These are phyloP conservation scores for Epichloe baconii DNA, from an alignment of 2,329 filamentous ascomycete species.

Conservation along the genomic window DNA sequence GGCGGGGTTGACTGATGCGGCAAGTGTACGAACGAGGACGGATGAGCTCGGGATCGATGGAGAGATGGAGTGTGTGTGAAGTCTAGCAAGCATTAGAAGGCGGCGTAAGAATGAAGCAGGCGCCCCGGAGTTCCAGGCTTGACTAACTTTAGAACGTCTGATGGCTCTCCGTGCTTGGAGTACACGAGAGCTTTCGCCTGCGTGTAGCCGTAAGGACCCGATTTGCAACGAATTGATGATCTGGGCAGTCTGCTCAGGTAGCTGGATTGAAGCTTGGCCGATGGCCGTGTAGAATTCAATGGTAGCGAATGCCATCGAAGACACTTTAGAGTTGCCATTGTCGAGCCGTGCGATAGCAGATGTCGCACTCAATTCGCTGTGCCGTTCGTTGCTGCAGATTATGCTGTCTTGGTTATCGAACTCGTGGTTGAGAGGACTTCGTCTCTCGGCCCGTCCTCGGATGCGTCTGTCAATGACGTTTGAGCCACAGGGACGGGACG, in stretches of 20 bases:
- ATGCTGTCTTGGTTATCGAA: neutral
- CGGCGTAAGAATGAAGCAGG: neutral
- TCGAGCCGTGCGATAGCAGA: neutral
- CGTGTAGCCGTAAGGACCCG: constrained; percentile 64
- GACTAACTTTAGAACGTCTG: constrained; percentile 50
- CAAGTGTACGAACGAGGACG: constrained; percentile 75
- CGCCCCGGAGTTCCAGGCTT: no score
- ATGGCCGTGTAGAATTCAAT: constrained; percentile 11
- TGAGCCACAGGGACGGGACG: neutral
- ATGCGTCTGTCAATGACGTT: neutral
- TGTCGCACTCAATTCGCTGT: neutral
- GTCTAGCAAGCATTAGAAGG: constrained; percentile 22
- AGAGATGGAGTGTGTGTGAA: constrained; percentile 67
- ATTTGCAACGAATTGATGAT: constrained; percentile 33
- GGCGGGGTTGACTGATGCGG: constrained; percentile 87
- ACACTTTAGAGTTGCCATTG: constrained; percentile 14
- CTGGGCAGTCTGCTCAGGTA: constrained; percentile 10
- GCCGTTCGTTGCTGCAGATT: neutral
- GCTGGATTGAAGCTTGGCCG: constrained; percentile 7
- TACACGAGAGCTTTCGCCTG: constrained; percentile 75
- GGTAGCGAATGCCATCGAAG: constrained; percentile 12
- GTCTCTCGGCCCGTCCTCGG: constrained; percentile 1
- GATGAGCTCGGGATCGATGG: constrained; percentile 51
- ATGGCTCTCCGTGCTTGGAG: constrained; percentile 60
- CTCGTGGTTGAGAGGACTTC: neutral